phyloP scores from a whole-genome alignment of 306 rosid species.

The Cicer cuneatum region DNA sequence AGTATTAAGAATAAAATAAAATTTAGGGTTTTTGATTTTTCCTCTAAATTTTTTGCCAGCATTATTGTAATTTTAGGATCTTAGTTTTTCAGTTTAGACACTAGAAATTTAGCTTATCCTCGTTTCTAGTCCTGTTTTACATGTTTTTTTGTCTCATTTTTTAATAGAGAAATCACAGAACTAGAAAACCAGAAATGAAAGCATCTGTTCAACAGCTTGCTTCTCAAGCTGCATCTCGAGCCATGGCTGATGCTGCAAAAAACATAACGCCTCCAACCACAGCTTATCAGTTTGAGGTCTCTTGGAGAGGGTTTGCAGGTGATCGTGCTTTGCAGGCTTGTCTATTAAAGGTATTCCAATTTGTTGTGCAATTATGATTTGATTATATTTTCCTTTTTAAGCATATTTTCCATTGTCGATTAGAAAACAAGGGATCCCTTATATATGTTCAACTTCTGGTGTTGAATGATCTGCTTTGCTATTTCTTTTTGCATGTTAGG shows the following conservation, averaged over 20 bases:
- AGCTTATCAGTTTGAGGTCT: slow-evolving; percentile 90
- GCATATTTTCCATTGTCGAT: slow-evolving; percentile 10
- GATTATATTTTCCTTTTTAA: slow-evolving; percentile 15
- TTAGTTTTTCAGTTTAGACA: slow-evolving; percentile 14
- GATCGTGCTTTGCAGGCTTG: slow-evolving; percentile 67
- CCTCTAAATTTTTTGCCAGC: not conserved
- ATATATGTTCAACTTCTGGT: slow-evolving; percentile 26
- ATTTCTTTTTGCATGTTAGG: slow-evolving; percentile 51
- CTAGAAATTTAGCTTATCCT: slow-evolving; percentile 16
- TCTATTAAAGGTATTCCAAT: slow-evolving; percentile 67
- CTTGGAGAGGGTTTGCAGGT: slow-evolving; percentile 85
- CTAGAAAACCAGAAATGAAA: slow-evolving; percentile 56
- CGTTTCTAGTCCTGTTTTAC: slow-evolving; percentile 18
- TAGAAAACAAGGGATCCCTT: slow-evolving; percentile 4
- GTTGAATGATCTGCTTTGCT: slow-evolving; percentile 24
- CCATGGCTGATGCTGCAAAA: slow-evolving; percentile 71
- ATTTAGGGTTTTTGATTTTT: slow-evolving; percentile 16
- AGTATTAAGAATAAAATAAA: slow-evolving; percentile 6
- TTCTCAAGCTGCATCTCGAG: slow-evolving; percentile 78
- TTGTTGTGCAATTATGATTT: slow-evolving; percentile 33
- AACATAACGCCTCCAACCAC: slow-evolving; percentile 74
- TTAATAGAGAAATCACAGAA: slow-evolving; percentile 59
- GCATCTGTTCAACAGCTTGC: slow-evolving; percentile 80
- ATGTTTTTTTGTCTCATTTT: slow-evolving; percentile 24
- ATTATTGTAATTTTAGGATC: slow-evolving; percentile 15